Conservation (phyloP, 169 alveolate genomes). For the Plasmodium inui region DNA sequence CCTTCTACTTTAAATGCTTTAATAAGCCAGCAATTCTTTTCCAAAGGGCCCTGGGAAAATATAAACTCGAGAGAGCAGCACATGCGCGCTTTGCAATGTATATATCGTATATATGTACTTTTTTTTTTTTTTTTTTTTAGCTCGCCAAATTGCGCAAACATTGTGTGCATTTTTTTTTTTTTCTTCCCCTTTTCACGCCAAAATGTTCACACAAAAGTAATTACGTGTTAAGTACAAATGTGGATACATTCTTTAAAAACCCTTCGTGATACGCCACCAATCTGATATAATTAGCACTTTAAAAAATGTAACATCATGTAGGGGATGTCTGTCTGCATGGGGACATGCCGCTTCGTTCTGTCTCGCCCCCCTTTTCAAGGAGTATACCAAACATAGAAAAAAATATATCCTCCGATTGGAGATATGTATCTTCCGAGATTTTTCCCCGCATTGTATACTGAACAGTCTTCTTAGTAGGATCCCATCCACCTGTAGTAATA, state of each 20-base stretch:
- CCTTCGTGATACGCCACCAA: background rate
- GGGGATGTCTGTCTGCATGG: background rate
- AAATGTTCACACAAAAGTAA: background rate
- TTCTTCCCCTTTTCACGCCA: background rate
- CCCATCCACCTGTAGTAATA: slow-evolving; percentile 75
- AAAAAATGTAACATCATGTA: background rate
- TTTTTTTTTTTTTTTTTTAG: background rate
- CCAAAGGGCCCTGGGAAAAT: background rate
- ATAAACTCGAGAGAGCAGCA: background rate
- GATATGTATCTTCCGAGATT: background rate
- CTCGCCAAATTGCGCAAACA: background rate
- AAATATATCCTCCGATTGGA: background rate
- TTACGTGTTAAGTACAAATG: background rate
- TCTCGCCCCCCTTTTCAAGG: background rate
- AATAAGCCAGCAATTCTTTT: background rate
- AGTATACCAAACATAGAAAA: background rate
- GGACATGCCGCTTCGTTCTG: background rate
- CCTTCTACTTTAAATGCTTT: background rate
- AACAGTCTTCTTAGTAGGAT: slow-evolving; percentile 24
- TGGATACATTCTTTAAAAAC: background rate
- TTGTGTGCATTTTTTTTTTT: background rate
- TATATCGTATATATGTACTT: background rate
- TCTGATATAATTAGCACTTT: background rate
- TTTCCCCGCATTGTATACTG: background rate
- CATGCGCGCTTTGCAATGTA: background rate